These are phyloP conservation scores for Gastrolobium bilobum DNA, from an alignment of 306 rosid genomes.

Conservation along the genomic window DNA sequence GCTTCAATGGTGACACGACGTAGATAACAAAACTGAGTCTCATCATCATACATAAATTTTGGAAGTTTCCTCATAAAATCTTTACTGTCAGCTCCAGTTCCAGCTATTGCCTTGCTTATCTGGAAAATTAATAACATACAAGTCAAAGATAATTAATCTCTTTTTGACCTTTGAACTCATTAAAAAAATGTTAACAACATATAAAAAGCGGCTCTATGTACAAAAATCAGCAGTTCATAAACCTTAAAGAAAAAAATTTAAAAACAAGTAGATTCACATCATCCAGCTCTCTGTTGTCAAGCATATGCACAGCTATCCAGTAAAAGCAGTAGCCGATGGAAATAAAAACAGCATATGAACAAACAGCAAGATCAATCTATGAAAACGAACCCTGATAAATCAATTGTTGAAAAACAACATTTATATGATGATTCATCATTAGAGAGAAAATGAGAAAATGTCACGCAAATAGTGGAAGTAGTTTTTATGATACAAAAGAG, in stretches of 20 bases:
- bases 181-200: constrained; percentile 20
- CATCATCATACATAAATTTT: constrained; percentile 70
- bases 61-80: constrained; percentile 76
- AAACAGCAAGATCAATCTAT: constrained; percentile 12
- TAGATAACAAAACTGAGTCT: too few species aligned
- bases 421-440: neutral
- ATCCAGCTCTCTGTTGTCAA: constrained; percentile 9
- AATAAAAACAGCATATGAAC: neutral
- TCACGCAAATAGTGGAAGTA: neutral
- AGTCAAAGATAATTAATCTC: constrained; percentile 26
- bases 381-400: constrained; percentile 8
- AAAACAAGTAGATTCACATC: constrained; percentile 20
- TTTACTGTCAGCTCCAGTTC: constrained; percentile 65
- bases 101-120: constrained; percentile 70
- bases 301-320: neutral
- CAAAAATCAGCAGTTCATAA: neutral
- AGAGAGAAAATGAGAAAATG: neutral
- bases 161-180: constrained; percentile 2
- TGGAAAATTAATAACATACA: constrained; percentile 31
- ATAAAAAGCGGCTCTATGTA: neutral
- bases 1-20: too few species aligned
- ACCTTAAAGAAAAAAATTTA: neutral
- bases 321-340: neutral
- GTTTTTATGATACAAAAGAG: neutral
- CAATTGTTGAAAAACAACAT: constrained; percentile 34